Base-by-base conservation (phyloP, 2,329 filamentous ascomycete species). In the Plectosphaerella sp. region DNA sequence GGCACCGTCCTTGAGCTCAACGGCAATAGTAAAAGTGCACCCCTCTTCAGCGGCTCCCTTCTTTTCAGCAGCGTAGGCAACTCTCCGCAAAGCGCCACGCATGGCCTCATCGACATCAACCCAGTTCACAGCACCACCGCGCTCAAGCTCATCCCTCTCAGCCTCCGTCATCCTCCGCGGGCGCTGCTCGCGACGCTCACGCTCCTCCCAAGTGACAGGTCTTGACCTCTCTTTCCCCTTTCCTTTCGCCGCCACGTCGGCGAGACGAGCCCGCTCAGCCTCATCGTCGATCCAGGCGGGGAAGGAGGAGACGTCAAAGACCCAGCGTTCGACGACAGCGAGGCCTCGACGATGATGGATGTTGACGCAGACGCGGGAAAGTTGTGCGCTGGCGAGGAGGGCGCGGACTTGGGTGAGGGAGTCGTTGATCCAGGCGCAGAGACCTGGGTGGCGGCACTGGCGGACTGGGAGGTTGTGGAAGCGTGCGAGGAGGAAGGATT, bases 381-480 rank as follows among this genome's bases (percentile, higher is more conserved):
- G 77, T 46, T 67, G 54, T 24, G 77, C 79, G 10, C 75, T 79
- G 47, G 88, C 77, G 36, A 96, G 77, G 71, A 95, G 87, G 4
- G 74, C 76, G 54, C 82, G 77, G 20, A 91, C 81, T 36, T 90
- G 87, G 56, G 84, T 74, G 42, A 94, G 82, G 58, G 91, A 90
- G 66, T 94, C 88, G 64, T 79, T 82, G 69, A 96, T 84, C 88
- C 92, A 97, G 62, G 83, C 75, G 76, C 90, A 95, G 58, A 96
- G 88, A 60, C 83, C 82, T 0, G 92, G 90, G 68, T 96, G 91
- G 53, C 91, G 87, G 54, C 84, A 93, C 67, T 96, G 91, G 61
- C 88, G 87, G 45, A 95, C 87, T 28, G 90, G 81, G 53, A 91
- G 85, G 71, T 93, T 91, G 76, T 92, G 92, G 62, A 89, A 91